Evolutionary conservation across 192 early-diverging fungal species (phyloP), one percentile per base, ranked within the genome.

Genomic region (Geosiphon pyriformis): DNA sequence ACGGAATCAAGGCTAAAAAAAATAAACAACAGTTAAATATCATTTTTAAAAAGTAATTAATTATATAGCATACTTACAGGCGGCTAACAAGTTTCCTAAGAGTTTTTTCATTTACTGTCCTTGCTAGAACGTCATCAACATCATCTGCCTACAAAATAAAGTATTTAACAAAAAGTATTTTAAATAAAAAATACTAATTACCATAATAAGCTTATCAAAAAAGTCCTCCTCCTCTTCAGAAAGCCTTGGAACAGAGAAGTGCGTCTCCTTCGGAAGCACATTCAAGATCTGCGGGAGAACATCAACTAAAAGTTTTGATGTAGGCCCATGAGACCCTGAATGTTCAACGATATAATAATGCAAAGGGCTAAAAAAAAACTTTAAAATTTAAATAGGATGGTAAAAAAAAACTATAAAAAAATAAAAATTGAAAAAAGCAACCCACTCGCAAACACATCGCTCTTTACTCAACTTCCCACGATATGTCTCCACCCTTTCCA

Each of bases 131-230:
- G 25, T 68, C 57, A 59, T 59, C 25, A 34, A 52, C 11, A 49
- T 57, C 47, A 25, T 68, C 35, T 4, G 56, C 34, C 34, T 68
- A 68, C 59, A 57, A 57, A 68, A 47, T 60, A 68, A 68, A 56
- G 31, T 29, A 59, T 42, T 30, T 22, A 32, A 50, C 29, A 17
- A 59, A 68, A 17, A n/a, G 31, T 11, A 15, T 59, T 68, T 3
- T 22, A 60, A 68, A 17, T 57, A 57, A 51, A 52, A 51, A 52
- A 34, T 64, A 64, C 10, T 46, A 15, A 67, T 59, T 68, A 68
- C 35, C 57, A 22, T 17, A 1, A 68, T 12, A 47, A 68, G 67
- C 48, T 59, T 29, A 26, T 47, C 35, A 52, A 68, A 29, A 32
- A 68, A 52, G 42, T 22, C 60, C 26, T n/a, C 47, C 60, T 68